Evolutionary conservation across 2,329 filamentous ascomycete genomes (phyloP), one percentile per base, ranked within the genome.

Genomic region (Lecanicillium sp.): DNA sequence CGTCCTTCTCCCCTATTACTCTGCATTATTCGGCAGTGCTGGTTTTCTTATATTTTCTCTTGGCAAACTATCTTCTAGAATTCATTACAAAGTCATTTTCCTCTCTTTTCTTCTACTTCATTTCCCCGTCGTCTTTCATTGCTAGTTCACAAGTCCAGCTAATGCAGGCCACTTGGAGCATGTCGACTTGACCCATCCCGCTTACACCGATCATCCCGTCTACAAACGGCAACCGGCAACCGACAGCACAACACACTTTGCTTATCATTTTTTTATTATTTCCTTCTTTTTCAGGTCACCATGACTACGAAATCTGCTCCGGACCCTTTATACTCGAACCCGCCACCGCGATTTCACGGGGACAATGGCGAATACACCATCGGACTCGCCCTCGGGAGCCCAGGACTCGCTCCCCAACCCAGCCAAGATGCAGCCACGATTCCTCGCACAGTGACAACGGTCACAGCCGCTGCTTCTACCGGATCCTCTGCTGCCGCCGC

Each of bases 371-470:
- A 33, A n/a, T 32, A 45, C 52, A 72, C 70, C 55, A 89, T 90
- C 52, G 86, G 86, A 9, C 83, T 90, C 74, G 86, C 86, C 1
- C 67, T 89, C 48, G 86, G 85, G 26, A 89, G 84, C 58, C 86
- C 86, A 8, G 19, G 35, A 3, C 20, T 68, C 72, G n/a, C 68
- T 69, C 32, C 63, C 66, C 14, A 20, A 12, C 66, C 67, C 14
- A 27, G 51, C 53, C 27, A 47, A 46, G 45, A 48, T 44, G 29
- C 53, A 55, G 29, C 51, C 55, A 17, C 60, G 30, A 15, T 49
- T 9, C 46, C 46, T 8, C 38, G 46, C n/a, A 49, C 29, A n/a
- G 40, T 29, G 39, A 53, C 48, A 55, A 59, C 20, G n/a, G 39
- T 49, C 35, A 49, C 40, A 5, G 33, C 48, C 14, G 14, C 40